These are phyloP conservation scores for Coemansia sp. DNA, from an alignment of 192 early-diverging fungal species.

Conservation along the genomic window DNA sequence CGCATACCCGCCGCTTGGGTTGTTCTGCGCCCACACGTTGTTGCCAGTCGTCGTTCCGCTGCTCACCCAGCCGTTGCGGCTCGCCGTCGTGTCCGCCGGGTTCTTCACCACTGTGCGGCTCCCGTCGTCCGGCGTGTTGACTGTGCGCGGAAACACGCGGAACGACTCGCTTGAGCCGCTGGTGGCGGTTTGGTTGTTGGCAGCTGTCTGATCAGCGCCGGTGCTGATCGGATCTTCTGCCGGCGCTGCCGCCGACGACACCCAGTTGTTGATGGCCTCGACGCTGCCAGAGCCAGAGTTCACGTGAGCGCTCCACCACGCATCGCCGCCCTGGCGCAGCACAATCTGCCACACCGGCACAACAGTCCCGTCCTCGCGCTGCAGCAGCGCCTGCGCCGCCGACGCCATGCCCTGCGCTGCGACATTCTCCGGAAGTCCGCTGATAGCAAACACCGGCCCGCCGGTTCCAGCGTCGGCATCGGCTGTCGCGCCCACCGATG, in stretches of 20 bases:
- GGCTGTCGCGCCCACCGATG: background rate
- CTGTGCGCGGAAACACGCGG: conserved; percentile 79
- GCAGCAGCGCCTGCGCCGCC: conserved; percentile 66
- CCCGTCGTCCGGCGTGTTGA: conserved; percentile 77
- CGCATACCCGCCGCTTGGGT: conserved; percentile 70
- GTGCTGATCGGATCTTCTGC: too few relatives aligned
- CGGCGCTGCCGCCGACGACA: conserved; percentile 57
- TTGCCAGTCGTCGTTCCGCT: conserved; percentile 70
- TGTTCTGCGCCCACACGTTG: conserved; percentile 95
- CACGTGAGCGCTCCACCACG: conserved; percentile 81
- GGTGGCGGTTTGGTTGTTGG: too few relatives aligned
- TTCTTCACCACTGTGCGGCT: conserved; percentile 58
- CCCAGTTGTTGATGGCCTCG: conserved; percentile 77
- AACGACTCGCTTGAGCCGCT: conserved; percentile 57
- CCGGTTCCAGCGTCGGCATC: background rate
- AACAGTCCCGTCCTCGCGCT: conserved; percentile 60
- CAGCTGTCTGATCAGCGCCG: too few relatives aligned
- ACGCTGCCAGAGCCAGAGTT: conserved; percentile 64
- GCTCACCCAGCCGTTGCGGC: conserved; percentile 88
- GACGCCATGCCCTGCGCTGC: conserved; percentile 33
- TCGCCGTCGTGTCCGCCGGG: conserved; percentile 60
- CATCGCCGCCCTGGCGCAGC: conserved; percentile 70
- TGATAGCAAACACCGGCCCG: background rate
- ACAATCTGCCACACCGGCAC: conserved; percentile 80
- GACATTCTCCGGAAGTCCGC: conserved; percentile 40